These are phyloP conservation scores for Arachis hypogaea DNA, from an alignment of 306 rosid genomes.

Conservation along the genomic window DNA sequence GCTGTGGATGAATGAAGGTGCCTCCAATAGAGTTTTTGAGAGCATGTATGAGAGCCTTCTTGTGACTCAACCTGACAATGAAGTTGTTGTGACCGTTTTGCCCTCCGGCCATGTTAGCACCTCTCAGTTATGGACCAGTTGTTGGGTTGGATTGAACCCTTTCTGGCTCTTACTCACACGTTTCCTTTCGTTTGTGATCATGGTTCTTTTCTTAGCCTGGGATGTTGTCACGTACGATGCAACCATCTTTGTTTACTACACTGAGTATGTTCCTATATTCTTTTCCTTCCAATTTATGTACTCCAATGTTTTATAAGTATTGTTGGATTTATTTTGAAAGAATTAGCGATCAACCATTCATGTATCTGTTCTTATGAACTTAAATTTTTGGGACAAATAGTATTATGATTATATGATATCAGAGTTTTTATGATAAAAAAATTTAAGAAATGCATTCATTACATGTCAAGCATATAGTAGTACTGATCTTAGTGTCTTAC, in stretches of 20 bases:
- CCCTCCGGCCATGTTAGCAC: conserved; percentile 51
- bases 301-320: too few relatives aligned
- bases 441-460: too few relatives aligned
- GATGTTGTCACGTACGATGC: conserved; percentile 46
- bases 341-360: too few relatives aligned
- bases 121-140: conserved; percentile 60
- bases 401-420: too few relatives aligned
- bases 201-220: conserved; percentile 52
- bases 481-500: background rate
- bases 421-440: too few relatives aligned
- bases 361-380: too few relatives aligned
- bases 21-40: conserved; percentile 38
- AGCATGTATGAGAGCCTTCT: conserved; percentile 56
- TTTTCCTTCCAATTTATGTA: background rate
- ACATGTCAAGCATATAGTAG: too few relatives aligned
- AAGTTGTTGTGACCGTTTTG: conserved; percentile 45
- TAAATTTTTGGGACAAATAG: too few relatives aligned
- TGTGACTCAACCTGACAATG: conserved; percentile 44
- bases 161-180: conserved; percentile 54
- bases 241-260: conserved; percentile 56
- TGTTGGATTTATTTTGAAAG: too few relatives aligned
- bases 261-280: conserved; percentile 49
- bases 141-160: conserved; percentile 62
- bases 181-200: conserved; percentile 46
- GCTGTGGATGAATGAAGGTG: conserved; percentile 53